Evolutionary conservation across 768 basidiomycete species (phyloP), one percentile per base, ranked within the genome.

Genomic region (Favolaschia claudopus): DNA sequence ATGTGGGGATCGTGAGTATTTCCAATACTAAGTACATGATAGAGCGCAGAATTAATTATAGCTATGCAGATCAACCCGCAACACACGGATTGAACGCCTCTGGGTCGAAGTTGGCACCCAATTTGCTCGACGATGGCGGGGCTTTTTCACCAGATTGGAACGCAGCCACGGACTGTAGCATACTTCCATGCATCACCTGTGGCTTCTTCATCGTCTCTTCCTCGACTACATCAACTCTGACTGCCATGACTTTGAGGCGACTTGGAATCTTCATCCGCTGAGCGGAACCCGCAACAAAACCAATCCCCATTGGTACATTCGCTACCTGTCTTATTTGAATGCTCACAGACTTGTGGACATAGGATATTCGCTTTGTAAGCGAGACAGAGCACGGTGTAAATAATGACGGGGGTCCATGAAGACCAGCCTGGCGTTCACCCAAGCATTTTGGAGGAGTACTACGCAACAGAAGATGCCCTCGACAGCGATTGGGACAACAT

Each of bases 251-350:
- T 75, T 76, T 44, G 63, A 57, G 10, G 4, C 57, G 6, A 58
- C 72, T 1, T 76, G 76, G 73, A 77, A 77, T 27, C 33, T 62
- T 20, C 71, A 77, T 38, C 64, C 70, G 1, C 63, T 77, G 17
- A 66, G 52, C 15, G 70, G 64, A 12, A 44, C n/a, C n/a, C 28
- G 19, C 63, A 55, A 2, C 36, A 65, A 6, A 54, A 72, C 40
- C 45, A 55, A 37, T 55, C 57, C 22, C 62, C 61, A 12, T 24
- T 38, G 4, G 61, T 63, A 48, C 7, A 14, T n/a, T n/a, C n/a
- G n/a, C n/a, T n/a, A n/a, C n/a, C 38, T 1, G 5, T 6, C 37
- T 19, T 5, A 20, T 36, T 24, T 17, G 0, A 19, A 14, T 22
- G 4, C 15, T 5, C 24, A 20, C 14, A 27, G 7, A 32, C 2